Conservation (phyloP, 768 basidiomycete species). For the Termitomyces sp. region DNA sequence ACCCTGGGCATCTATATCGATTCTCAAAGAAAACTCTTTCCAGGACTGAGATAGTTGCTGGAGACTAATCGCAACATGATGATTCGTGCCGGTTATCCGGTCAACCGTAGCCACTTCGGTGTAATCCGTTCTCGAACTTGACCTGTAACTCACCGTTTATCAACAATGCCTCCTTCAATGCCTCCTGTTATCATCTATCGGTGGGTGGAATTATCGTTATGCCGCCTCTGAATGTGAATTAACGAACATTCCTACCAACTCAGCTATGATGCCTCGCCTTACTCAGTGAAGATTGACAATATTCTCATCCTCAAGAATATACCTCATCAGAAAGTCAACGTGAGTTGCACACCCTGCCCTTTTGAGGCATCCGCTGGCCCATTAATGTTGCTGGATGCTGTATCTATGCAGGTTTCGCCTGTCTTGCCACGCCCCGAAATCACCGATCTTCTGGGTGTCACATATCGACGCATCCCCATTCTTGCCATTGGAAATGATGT, state of each 20-base stretch:
- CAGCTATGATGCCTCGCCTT: slow-evolving; percentile 51
- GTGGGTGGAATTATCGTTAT: slow-evolving; percentile 21
- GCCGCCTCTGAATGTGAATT: neutral
- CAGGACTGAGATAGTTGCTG: neutral
- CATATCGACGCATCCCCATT: slow-evolving; percentile 55
- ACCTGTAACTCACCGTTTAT: neutral
- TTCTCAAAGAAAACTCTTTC: neutral
- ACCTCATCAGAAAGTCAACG: slow-evolving; percentile 41
- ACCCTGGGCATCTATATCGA: neutral
- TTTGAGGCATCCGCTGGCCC: neutral
- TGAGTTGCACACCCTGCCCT: slow-evolving; percentile 17
- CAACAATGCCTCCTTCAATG: slow-evolving; percentile 3
- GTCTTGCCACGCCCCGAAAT: slow-evolving; percentile 54
- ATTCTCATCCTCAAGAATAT: slow-evolving; percentile 45
- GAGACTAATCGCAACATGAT: too few species aligned
- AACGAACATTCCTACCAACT: neutral
- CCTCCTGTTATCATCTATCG: slow-evolving; percentile 40
- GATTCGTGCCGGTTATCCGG: neutral
- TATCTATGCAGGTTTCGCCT: slow-evolving; percentile 35
- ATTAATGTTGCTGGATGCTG: neutral
- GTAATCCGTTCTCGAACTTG: neutral
- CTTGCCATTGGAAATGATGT: slow-evolving; percentile 58
- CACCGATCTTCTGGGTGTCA: slow-evolving; percentile 43
- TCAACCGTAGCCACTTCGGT: neutral
- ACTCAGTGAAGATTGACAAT: slow-evolving; percentile 46